Conservation (phyloP, 2,329 filamentous ascomycete genomes). For the Dryadomyces quercivorus region DNA sequence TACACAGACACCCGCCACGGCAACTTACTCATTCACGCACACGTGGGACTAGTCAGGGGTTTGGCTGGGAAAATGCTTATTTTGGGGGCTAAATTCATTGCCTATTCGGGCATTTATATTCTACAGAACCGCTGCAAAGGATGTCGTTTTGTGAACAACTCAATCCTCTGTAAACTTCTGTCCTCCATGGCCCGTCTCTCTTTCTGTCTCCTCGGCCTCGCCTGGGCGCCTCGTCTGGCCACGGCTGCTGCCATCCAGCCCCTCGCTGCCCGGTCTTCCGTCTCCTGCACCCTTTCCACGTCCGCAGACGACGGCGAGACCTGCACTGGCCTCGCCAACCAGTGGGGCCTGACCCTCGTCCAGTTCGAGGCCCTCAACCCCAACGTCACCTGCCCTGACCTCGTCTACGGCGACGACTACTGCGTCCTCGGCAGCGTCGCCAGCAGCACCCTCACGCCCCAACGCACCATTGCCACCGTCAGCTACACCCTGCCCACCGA, state of each 20-base stretch:
- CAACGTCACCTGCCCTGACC: constrained; percentile 14
- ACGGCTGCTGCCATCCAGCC: not conserved
- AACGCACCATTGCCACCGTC: not conserved
- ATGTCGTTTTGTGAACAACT: too few species aligned
- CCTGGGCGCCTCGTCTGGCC: too few species aligned
- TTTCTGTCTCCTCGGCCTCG: too few species aligned
- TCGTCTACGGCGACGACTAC: not conserved
- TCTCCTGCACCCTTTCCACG: not conserved
- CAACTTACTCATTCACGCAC: too few species aligned
- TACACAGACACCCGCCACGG: too few species aligned
- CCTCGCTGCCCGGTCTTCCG: not conserved
- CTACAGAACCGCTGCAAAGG: too few species aligned
- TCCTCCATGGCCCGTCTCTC: too few species aligned
- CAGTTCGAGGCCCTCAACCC: not conserved
- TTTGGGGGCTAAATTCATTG: too few species aligned
- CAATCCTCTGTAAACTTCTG: too few species aligned
- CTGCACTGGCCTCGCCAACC: not conserved
- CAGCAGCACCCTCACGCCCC: not conserved
- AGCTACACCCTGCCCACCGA: not conserved
- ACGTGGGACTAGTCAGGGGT: too few species aligned
- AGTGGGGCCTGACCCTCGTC: not conserved
- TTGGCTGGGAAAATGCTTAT: too few species aligned
- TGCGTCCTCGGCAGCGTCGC: not conserved
- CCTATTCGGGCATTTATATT: too few species aligned
- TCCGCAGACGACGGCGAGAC: not conserved